These are phyloP conservation scores for Guadua angustifolia DNA, from an alignment of 176 grass and related monocot species.

Conservation along the genomic window DNA sequence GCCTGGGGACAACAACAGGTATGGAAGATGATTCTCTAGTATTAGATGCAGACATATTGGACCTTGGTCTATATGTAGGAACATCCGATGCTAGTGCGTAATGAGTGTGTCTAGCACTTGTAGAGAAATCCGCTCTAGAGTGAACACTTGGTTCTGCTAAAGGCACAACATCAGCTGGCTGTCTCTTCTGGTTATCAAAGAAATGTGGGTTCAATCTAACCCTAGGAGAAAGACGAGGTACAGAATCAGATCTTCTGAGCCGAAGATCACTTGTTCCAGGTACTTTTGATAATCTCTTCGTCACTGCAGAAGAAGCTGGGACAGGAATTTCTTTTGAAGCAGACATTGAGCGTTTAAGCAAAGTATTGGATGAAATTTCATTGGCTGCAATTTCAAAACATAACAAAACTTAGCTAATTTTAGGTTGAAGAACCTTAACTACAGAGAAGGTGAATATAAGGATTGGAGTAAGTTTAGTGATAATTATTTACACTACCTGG, in stretches of 20 bases:
- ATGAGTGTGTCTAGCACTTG: constrained; percentile 20
- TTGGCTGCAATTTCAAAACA: constrained; percentile 44
- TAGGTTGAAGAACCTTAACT: constrained; percentile 14
- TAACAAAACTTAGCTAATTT: constrained; percentile 15
- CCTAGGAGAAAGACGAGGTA: constrained; percentile 48
- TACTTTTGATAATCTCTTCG: constrained; percentile 59
- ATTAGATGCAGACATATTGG: constrained; percentile 24
- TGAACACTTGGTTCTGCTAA: constrained; percentile 38
- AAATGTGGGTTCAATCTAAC: constrained; percentile 44
- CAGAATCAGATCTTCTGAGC: constrained; percentile 56
- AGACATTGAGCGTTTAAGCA: constrained; percentile 49
- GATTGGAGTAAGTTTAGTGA: neutral
- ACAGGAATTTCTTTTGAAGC: constrained; percentile 49
- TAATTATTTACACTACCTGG: constrained; percentile 46
- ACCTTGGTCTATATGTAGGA: constrained; percentile 38
- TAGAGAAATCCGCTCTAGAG: constrained; percentile 41
- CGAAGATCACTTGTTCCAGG: constrained; percentile 42
- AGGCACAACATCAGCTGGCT: constrained; percentile 41
- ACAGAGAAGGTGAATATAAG: neutral
- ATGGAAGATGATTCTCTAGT: constrained; percentile 37
- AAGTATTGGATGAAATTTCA: constrained; percentile 49
- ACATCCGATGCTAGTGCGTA: constrained; percentile 18
- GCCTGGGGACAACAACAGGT: constrained; percentile 45
- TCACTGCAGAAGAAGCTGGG: constrained; percentile 45
- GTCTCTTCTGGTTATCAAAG: constrained; percentile 42